phyloP scores from a whole-genome alignment of 768 basidiomycete genomes.

The Pleurotus platypus region DNA sequence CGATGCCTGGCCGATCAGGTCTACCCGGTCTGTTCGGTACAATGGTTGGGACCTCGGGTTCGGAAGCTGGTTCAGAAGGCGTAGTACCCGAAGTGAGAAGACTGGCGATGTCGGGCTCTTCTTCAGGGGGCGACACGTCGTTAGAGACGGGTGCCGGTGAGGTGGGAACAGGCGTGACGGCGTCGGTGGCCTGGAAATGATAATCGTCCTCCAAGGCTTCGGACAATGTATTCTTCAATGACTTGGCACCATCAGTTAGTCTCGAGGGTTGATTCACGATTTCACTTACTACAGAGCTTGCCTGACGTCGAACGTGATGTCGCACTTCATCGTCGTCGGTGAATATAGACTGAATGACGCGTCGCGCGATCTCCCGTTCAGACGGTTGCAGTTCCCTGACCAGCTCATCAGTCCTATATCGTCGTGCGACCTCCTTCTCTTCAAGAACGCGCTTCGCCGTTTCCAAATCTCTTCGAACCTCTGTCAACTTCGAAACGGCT shows the following conservation, averaged over 20 bases:
- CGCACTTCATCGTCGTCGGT: slow-evolving; percentile 43
- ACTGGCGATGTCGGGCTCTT: background rate
- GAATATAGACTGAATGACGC: slow-evolving; percentile 67
- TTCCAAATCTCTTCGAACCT: slow-evolving; percentile 61
- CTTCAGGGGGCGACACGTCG: background rate
- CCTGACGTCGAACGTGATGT: slow-evolving; percentile 50
- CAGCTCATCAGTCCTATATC: slow-evolving; percentile 48
- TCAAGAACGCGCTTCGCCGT: slow-evolving; percentile 45
- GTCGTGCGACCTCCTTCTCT: slow-evolving; percentile 58
- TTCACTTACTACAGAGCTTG: slow-evolving; percentile 55
- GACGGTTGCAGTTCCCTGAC: slow-evolving; percentile 54
- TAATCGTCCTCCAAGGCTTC: slow-evolving; percentile 53
- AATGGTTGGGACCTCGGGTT: background rate
- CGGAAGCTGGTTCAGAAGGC: background rate
- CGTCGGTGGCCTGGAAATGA: slow-evolving; percentile 26
- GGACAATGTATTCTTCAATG: slow-evolving; percentile 48
- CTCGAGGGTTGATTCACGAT: background rate
- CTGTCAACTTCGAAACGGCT: slow-evolving; percentile 56
- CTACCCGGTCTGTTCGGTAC: slow-evolving; percentile 13
- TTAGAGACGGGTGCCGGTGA: background rate
- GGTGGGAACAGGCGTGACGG: slow-evolving; percentile 30
- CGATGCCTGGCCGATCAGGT: slow-evolving; percentile 52
- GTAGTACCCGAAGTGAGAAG: background rate
- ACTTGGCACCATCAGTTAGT: slow-evolving; percentile 26
- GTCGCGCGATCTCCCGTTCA: slow-evolving; percentile 65